Conservation (phyloP, 805 yeast genomes). For the Yamadazyma sp. region DNA sequence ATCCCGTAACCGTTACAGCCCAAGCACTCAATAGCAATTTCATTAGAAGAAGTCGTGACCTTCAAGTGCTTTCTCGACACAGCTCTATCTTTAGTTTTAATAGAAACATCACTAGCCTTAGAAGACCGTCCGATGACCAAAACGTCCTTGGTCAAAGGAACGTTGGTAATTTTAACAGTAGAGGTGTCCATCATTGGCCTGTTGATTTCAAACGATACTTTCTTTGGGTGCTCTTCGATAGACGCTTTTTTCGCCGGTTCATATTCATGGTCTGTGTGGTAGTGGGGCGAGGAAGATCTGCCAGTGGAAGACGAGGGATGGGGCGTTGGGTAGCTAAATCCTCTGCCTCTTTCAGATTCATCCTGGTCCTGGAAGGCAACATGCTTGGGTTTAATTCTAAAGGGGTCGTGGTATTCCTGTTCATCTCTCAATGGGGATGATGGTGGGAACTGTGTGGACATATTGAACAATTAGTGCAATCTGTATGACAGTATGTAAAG, state of each 20-base stretch:
- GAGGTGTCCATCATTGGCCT: constrained; percentile 11
- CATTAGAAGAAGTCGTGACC: constrained; percentile 40
- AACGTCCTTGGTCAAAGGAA: constrained; percentile 37
- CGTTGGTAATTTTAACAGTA: constrained; percentile 29
- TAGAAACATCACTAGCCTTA: constrained; percentile 50
- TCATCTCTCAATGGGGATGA: constrained; percentile 47
- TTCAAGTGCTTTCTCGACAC: constrained; percentile 69
- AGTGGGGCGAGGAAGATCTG: constrained; percentile 42
- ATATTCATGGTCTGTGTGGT: constrained; percentile 3
- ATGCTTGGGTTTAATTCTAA: constrained; percentile 5
- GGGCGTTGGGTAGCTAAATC: constrained; percentile 58
- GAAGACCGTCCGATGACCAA: constrained; percentile 70
- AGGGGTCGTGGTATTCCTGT: constrained; percentile 19
- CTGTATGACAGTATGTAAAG: not conserved
- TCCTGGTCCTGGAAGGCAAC: constrained; percentile 1
- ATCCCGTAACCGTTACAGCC: constrained; percentile 83
- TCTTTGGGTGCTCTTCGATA: not conserved
- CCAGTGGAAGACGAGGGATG: constrained; percentile 57
- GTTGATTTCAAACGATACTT: constrained; percentile 14
- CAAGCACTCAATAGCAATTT: constrained; percentile 60
- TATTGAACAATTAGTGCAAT: too few species aligned
- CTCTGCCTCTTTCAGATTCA: constrained; percentile 6
- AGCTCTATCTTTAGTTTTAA: constrained; percentile 49
- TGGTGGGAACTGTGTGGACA: constrained; percentile 47
- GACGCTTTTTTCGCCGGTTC: not conserved